phyloP scores from a whole-genome alignment of 148 eudicot genomes.

The Linanthus parryae region DNA sequence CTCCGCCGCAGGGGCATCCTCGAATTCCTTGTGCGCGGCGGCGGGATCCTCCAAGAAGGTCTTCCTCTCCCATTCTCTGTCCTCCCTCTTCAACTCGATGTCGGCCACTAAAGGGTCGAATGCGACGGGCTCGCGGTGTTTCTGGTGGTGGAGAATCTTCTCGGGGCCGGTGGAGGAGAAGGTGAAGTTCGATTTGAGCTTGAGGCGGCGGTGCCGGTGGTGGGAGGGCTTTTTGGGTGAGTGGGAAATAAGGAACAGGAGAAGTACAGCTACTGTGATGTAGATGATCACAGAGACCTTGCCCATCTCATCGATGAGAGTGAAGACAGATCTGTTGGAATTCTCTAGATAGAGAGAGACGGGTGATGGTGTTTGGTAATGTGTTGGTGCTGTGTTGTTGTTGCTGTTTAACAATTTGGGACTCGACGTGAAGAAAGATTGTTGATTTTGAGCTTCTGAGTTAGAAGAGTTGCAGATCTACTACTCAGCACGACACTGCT shows the following conservation, averaged over 20 bases:
- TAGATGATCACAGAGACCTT: conserved; percentile 55
- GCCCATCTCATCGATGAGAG: conserved; percentile 60
- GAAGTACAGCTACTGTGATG: conserved; percentile 43
- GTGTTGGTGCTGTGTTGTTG: too few relatives aligned
- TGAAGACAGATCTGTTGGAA: too few relatives aligned
- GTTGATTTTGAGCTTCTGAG: too few relatives aligned
- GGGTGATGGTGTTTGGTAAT: too few relatives aligned
- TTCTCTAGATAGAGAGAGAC: too few relatives aligned
- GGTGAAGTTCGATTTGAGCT: conserved; percentile 60
- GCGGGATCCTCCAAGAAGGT: conserved; percentile 35
- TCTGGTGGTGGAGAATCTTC: conserved; percentile 25
- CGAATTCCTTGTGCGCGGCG: conserved; percentile 29
- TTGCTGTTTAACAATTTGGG: too few relatives aligned
- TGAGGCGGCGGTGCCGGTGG: conserved; percentile 60
- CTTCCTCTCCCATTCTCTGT: conserved; percentile 54
- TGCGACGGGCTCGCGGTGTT: conserved; percentile 46
- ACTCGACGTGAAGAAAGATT: too few relatives aligned
- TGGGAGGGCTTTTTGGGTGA: conserved; percentile 27
- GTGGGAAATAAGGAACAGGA: conserved; percentile 61
- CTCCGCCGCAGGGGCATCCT: conserved; percentile 44
- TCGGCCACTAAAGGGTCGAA: conserved; percentile 92
- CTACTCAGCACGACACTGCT: too few relatives aligned
- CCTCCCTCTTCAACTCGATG: conserved; percentile 56
- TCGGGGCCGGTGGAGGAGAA: conserved; percentile 9
- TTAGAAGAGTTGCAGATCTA: too few relatives aligned